Percentiles rank a stretch among this genome's conserved stretches.
These are phyloP conservation scores for Pythium phragmitis DNA, from an alignment of 352 stramenopile species.

Conservation along the genomic window DNA sequence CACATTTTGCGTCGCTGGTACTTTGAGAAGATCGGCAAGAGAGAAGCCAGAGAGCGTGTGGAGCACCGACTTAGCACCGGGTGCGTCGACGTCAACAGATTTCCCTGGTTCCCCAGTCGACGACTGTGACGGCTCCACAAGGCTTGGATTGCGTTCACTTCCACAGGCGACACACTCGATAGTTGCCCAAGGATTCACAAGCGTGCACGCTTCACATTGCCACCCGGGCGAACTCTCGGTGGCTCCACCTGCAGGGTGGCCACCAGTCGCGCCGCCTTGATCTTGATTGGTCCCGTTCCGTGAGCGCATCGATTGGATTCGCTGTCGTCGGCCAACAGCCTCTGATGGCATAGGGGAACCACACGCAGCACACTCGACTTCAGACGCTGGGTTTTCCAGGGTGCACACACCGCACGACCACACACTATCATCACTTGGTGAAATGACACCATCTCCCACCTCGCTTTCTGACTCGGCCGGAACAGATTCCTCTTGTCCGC, in stretches of 20 bases:
- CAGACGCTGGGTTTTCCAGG: slow-evolving; percentile 57
- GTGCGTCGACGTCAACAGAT: neutral
- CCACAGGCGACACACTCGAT: slow-evolving; percentile 51
- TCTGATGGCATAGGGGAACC: slow-evolving; percentile 54
- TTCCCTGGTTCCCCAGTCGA: neutral
- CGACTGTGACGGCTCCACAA: slow-evolving; percentile 28
- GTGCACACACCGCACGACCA: slow-evolving; percentile 72
- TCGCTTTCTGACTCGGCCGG: neutral
- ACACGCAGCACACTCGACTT: slow-evolving; percentile 64
- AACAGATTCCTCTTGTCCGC: slow-evolving; percentile 11
- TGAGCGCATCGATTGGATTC: slow-evolving; percentile 9
- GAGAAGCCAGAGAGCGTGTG: slow-evolving; percentile 11
- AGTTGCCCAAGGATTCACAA: slow-evolving; percentile 59
- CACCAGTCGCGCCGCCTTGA: neutral
- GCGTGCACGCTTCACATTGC: slow-evolving; percentile 63
- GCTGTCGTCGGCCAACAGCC: slow-evolving; percentile 19
- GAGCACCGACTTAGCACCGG: neutral
- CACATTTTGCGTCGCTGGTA: slow-evolving; percentile 4
- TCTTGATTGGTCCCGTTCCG: neutral
- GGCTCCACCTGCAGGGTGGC: neutral
- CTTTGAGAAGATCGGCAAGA: slow-evolving; percentile 13
- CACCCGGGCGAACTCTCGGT: slow-evolving; percentile 32
- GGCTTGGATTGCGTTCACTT: slow-evolving; percentile 46
- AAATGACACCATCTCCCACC: slow-evolving; percentile 19
- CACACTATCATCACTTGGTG: slow-evolving; percentile 31